A percentile compares a stretch with the other conserved stretches of the same genome.
Conservation (phyloP, 2,329 filamentous ascomycete genomes). For the Saccharata proteae region DNA sequence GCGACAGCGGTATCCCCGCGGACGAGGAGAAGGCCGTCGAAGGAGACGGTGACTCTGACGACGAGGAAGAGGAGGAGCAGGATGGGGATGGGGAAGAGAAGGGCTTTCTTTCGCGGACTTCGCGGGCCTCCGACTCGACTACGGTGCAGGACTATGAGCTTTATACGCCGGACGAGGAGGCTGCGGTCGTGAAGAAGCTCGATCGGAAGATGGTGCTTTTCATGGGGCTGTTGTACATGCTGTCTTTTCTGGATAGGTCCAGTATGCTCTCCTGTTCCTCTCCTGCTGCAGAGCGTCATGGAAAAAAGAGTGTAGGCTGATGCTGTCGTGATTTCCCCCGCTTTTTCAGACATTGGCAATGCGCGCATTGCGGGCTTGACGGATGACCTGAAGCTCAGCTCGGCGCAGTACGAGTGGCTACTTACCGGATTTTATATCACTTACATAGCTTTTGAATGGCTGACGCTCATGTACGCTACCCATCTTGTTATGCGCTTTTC, state of each 20-base stretch:
- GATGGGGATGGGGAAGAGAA: conserved; percentile 8
- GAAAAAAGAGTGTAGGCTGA: not conserved
- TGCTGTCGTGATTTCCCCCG: conserved; percentile 8
- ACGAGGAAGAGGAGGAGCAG: conserved; percentile 17
- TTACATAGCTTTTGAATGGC: conserved; percentile 54
- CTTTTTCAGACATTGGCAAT: conserved; percentile 43
- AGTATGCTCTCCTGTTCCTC: conserved; percentile 42
- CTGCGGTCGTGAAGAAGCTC: conserved; percentile 57
- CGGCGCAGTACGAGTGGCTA: conserved; percentile 48
- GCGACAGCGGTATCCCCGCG: too few relatives aligned
- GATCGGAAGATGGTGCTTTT: conserved; percentile 70
- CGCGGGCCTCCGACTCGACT: not conserved
- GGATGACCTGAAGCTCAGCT: conserved; percentile 41
- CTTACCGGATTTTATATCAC: conserved; percentile 52
- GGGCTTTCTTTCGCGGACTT: not conserved
- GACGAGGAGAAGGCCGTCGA: not conserved
- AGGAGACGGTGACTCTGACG: conserved; percentile 7
- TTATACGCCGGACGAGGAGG: conserved; percentile 59
- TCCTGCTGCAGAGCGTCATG: not conserved
- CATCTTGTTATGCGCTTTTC: conserved; percentile 2
- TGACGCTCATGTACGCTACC: conserved; percentile 42
- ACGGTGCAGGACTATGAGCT: conserved; percentile 36
- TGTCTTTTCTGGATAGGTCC: conserved; percentile 76
- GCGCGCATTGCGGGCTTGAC: conserved; percentile 48
- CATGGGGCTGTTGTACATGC: conserved; percentile 68